Evolutionary conservation across 2,329 filamentous ascomycete genomes (phyloP).

Genomic region (Juglanconis sp.): DNA sequence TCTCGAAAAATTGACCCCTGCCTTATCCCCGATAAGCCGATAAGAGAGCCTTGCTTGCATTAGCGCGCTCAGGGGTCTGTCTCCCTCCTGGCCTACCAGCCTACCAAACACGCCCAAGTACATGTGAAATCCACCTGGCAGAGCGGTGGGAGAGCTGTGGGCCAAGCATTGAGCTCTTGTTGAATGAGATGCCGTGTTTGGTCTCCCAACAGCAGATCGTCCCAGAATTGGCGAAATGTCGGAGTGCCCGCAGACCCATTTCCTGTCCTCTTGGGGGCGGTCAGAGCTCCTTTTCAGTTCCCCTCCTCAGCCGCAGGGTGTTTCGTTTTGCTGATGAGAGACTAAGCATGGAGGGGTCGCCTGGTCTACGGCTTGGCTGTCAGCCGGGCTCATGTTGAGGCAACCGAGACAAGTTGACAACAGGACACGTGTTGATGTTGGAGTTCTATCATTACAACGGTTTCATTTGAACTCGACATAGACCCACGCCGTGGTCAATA

Average conservation of each 20-base stretch:
- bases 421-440: neutral
- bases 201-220: slow-evolving; percentile 8
- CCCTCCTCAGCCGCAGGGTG: neutral
- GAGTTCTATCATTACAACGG: slow-evolving; percentile 4
- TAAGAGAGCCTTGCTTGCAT: slow-evolving; percentile 2
- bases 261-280: neutral
- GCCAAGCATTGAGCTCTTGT: neutral
- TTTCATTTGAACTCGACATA: slow-evolving; percentile 5
- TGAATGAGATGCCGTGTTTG: neutral
- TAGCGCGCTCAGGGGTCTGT: slow-evolving; percentile 1
- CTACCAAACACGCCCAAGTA: no score
- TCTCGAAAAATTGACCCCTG: neutral
- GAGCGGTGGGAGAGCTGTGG: no score
- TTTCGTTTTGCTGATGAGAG: slow-evolving; percentile 1
- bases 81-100: no score
- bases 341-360: neutral
- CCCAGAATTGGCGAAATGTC: slow-evolving; percentile 7
- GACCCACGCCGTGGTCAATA: neutral
- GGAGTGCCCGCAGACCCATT: slow-evolving; percentile 11
- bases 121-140: no score
- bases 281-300: slow-evolving; percentile 5
- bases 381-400: neutral
- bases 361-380: neutral
- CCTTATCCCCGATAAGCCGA: neutral
- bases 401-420: slow-evolving; percentile 5